Conservation (phyloP, 2,329 filamentous ascomycete species). For the Epichloe scottii region DNA sequence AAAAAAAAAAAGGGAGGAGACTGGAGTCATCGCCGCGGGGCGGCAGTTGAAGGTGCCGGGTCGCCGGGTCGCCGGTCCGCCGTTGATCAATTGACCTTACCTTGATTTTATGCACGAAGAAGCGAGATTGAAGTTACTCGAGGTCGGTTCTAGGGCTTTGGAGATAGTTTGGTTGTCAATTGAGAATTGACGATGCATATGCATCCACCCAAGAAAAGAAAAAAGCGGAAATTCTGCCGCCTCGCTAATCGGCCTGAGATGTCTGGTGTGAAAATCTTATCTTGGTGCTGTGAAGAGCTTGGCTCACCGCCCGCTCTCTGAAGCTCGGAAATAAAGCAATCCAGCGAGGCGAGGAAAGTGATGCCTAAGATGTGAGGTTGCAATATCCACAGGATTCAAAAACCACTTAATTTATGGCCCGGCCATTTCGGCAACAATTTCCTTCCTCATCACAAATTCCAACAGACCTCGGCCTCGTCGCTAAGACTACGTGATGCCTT, state of each 20-base stretch:
- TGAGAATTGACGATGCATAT: background rate
- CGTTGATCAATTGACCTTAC: background rate
- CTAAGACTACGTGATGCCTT: no score
- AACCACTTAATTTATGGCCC: no score
- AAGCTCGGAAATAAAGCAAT: no score
- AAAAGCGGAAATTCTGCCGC: conserved; percentile 7
- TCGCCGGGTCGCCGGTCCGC: background rate
- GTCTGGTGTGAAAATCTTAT: background rate
- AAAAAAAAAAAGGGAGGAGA: no score
- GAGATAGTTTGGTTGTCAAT: background rate
- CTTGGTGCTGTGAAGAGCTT: background rate
- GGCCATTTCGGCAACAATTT: no score
- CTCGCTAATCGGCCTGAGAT: background rate
- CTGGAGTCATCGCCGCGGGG: background rate
- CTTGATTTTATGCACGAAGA: background rate
- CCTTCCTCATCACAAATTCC: no score
- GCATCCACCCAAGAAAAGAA: background rate
- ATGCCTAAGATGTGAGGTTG: no score
- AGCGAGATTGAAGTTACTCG: background rate
- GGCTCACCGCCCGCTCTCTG: conserved; percentile 5
- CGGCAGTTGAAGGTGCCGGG: background rate
- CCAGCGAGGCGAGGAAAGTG: no score
- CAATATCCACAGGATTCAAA: no score
- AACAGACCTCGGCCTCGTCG: no score
- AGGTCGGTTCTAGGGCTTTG: background rate